Percentiles rank a stretch among this genome's conserved stretches.
These are phyloP conservation scores for Hortiboletus flavorubellus DNA, from an alignment of 768 basidiomycete genomes.

Conservation along the genomic window DNA sequence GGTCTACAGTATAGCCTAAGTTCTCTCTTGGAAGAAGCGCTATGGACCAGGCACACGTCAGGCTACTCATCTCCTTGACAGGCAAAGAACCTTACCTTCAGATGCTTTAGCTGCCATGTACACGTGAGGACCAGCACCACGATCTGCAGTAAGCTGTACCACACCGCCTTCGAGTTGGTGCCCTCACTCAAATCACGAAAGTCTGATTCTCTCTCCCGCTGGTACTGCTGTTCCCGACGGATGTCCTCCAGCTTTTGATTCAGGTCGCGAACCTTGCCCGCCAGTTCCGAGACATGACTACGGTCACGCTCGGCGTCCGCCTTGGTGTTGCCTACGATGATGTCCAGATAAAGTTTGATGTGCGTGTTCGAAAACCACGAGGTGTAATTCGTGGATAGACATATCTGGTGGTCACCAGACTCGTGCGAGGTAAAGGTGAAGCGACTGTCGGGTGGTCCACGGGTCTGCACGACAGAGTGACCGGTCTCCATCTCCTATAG, in stretches of 20 bases:
- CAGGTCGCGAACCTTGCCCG: slow-evolving; percentile 82
- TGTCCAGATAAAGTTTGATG: slow-evolving; percentile 91
- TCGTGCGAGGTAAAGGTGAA: slow-evolving; percentile 99
- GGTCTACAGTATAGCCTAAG: slow-evolving; percentile 30
- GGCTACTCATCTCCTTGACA: background rate
- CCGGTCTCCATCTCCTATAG: slow-evolving; percentile 79
- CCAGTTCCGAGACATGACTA: slow-evolving; percentile 77
- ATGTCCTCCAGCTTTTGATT: slow-evolving; percentile 94
- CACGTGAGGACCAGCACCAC: slow-evolving; percentile 80
- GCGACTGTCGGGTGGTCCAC: slow-evolving; percentile 85
- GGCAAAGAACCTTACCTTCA: slow-evolving; percentile 57
- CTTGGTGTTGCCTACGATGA: slow-evolving; percentile 86
- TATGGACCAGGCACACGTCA: slow-evolving; percentile 27
- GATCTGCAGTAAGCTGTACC: slow-evolving; percentile 92
- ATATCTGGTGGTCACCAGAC: slow-evolving; percentile 95
- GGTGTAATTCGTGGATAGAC: slow-evolving; percentile 89
- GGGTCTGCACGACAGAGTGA: slow-evolving; percentile 81
- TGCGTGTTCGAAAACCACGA: slow-evolving; percentile 86
- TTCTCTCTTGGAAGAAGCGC: slow-evolving; percentile 87
- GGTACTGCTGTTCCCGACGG: slow-evolving; percentile 94
- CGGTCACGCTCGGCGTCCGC: slow-evolving; percentile 86
- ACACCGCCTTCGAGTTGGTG: slow-evolving; percentile 91
- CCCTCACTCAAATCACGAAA: slow-evolving; percentile 85
- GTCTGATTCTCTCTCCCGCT: slow-evolving; percentile 90
- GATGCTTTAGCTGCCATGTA: slow-evolving; percentile 89